Conservation (phyloP, 805 yeast genomes). For the baker's yeast (Saccharomyces cerevisiae) region DNA sequence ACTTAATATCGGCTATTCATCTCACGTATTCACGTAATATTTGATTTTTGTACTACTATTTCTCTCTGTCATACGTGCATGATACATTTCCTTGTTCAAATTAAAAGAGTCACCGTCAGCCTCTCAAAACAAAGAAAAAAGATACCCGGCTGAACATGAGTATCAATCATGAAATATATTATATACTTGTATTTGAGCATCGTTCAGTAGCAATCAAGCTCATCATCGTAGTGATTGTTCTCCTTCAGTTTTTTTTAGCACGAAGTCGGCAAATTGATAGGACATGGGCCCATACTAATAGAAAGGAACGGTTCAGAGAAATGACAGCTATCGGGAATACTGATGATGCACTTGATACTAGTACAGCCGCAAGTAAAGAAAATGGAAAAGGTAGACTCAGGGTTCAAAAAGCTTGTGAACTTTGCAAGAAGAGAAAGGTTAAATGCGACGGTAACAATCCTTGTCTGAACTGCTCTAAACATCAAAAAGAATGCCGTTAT, state of each 20-base stretch:
- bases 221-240: not conserved
- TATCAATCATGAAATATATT: not conserved
- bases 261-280: not conserved
- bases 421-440: slow-evolving; percentile 20
- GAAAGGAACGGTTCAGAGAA: not conserved
- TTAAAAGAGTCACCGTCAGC: too few species aligned
- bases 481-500: slow-evolving; percentile 9
- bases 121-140: not conserved
- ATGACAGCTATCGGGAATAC: not conserved
- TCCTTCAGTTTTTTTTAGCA: not conserved
- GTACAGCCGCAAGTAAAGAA: not conserved
- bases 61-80: too few species aligned
- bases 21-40: not conserved
- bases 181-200: not conserved
- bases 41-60: not conserved
- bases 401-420: slow-evolving; percentile 18
- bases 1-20: not conserved
- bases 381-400: slow-evolving; percentile 6
- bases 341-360: not conserved
- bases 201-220: not conserved
- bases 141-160: not conserved
- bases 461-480: slow-evolving; percentile 15
- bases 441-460: slow-evolving; percentile 22
- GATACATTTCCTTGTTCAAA: too few species aligned
- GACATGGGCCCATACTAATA: not conserved